A percentile compares a stretch with the other conserved stretches of the same genome.
phyloP scores from a whole-genome alignment of 768 basidiomycete species.

The Xanthoconium stramineum region DNA sequence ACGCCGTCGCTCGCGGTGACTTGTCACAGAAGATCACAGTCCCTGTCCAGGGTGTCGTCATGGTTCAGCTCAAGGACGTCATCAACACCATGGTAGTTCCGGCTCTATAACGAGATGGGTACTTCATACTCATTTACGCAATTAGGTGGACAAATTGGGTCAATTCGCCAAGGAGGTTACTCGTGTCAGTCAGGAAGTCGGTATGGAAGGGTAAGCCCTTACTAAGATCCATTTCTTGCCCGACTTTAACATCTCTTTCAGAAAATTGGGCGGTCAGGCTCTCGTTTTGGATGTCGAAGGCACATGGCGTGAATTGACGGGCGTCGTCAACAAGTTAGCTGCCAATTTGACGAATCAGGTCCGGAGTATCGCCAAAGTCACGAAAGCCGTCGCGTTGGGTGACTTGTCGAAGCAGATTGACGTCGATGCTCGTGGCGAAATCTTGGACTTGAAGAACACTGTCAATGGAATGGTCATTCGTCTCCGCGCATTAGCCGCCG shows the following conservation, averaged over 20 bases:
- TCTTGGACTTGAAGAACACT: constrained; percentile 71
- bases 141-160: constrained; percentile 65
- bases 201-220: constrained; percentile 62
- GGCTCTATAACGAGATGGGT: not conserved
- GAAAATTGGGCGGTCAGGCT: constrained; percentile 83
- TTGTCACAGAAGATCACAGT: constrained; percentile 78
- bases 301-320: constrained; percentile 83
- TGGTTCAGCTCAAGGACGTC: constrained; percentile 78
- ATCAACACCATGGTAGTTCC: constrained; percentile 61
- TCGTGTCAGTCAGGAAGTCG: constrained; percentile 80
- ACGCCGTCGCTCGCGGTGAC: constrained; percentile 75
- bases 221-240: not conserved
- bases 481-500: constrained; percentile 66
- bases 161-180: constrained; percentile 93
- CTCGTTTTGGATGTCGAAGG: constrained; percentile 86
- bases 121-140: constrained; percentile 11
- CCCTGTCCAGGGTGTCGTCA: constrained; percentile 72
- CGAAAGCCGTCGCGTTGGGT: constrained; percentile 79
- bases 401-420: constrained; percentile 90
- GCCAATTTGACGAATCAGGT: constrained; percentile 68
- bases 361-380: constrained; percentile 57
- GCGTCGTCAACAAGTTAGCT: constrained; percentile 78
- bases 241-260: constrained; percentile 26
- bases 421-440: constrained; percentile 88
- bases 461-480: constrained; percentile 52